Conservation (phyloP, 352 stramenopile species). For the Peronospora belbahrii region DNA sequence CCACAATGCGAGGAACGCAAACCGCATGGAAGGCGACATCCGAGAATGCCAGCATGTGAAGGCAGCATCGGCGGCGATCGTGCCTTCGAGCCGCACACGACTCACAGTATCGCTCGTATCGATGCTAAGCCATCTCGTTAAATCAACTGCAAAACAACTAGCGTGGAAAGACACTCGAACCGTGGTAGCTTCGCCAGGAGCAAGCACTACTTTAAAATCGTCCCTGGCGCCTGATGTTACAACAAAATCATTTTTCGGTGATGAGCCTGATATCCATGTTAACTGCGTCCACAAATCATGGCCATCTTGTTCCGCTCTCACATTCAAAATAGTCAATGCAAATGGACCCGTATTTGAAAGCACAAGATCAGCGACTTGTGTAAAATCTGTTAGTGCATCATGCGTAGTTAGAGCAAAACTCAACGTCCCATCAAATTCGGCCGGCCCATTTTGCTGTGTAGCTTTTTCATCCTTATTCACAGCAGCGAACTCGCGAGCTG, state of each 20-base stretch:
- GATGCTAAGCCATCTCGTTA: slow-evolving; percentile 24
- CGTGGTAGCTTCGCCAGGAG: slow-evolving; percentile 4
- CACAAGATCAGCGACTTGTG: slow-evolving; percentile 8
- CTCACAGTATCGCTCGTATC: slow-evolving; percentile 21
- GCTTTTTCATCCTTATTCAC: background rate
- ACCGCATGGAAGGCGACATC: slow-evolving; percentile 1
- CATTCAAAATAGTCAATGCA: slow-evolving; percentile 12
- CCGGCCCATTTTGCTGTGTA: background rate
- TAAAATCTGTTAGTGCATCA: slow-evolving; percentile 12
- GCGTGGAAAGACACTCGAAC: slow-evolving; percentile 20
- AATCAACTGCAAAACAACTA: slow-evolving; percentile 18
- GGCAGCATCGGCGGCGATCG: slow-evolving; percentile 15
- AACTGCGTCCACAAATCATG: slow-evolving; percentile 1
- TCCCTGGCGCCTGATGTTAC: slow-evolving; percentile 2
- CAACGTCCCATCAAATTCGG: slow-evolving; percentile 11
- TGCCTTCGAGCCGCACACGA: slow-evolving; percentile 22
- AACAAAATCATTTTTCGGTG: slow-evolving; percentile 9
- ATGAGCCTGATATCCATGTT: background rate
- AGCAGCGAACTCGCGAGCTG: background rate
- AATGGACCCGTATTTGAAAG: slow-evolving; percentile 21
- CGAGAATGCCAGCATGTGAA: slow-evolving; percentile 28
- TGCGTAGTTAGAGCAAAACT: slow-evolving; percentile 12
- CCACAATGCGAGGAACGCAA: slow-evolving; percentile 12
- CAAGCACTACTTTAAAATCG: background rate
- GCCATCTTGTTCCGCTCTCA: slow-evolving; percentile 5